Evolutionary conservation across 768 basidiomycete species (phyloP).

Genomic region (Rhodosporidiobolus odoratus): DNA sequence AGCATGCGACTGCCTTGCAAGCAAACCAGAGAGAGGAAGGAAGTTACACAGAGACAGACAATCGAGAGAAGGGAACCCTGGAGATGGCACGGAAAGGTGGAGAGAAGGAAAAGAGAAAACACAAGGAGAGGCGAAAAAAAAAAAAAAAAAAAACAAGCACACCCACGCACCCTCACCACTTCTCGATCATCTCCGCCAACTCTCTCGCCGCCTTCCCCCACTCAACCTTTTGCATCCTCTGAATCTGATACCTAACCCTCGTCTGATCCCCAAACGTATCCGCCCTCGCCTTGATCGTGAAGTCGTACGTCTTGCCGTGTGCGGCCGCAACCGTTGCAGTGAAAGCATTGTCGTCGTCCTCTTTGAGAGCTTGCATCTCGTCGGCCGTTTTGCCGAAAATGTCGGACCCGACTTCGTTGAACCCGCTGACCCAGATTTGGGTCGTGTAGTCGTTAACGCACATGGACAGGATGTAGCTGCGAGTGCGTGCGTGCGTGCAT

Average conservation of each 20-base stretch:
- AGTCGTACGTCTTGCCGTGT: slow-evolving; percentile 67
- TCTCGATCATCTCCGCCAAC: slow-evolving; percentile 25
- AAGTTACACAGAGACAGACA: neutral
- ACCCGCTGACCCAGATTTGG: slow-evolving; percentile 87
- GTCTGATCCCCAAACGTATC: slow-evolving; percentile 66
- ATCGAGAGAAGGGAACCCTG: neutral
- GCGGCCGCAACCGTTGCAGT: slow-evolving; percentile 60
- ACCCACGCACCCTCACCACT: slow-evolving; percentile 13
- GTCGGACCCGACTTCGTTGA: slow-evolving; percentile 79
- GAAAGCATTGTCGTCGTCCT: slow-evolving; percentile 59
- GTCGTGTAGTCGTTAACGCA: slow-evolving; percentile 84
- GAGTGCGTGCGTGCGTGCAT: neutral
- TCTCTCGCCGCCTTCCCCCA: slow-evolving; percentile 20
- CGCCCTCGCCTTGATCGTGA: slow-evolving; percentile 77
- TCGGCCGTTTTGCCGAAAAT: slow-evolving; percentile 75
- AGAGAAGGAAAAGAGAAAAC: too few relatives aligned
- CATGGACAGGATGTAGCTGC: slow-evolving; percentile 64
- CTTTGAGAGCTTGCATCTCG: slow-evolving; percentile 69
- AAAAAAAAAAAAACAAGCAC: neutral
- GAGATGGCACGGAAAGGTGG: too few relatives aligned
- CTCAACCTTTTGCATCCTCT: slow-evolving; percentile 17
- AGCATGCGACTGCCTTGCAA: neutral
- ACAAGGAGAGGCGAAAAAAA: too few relatives aligned
- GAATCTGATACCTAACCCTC: slow-evolving; percentile 37
- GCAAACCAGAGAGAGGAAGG: neutral